Percentiles rank a stretch among this genome's conserved stretches.
These are phyloP conservation scores for Phytopythium montanum DNA, from an alignment of 352 stramenopile species.

Conservation along the genomic window DNA sequence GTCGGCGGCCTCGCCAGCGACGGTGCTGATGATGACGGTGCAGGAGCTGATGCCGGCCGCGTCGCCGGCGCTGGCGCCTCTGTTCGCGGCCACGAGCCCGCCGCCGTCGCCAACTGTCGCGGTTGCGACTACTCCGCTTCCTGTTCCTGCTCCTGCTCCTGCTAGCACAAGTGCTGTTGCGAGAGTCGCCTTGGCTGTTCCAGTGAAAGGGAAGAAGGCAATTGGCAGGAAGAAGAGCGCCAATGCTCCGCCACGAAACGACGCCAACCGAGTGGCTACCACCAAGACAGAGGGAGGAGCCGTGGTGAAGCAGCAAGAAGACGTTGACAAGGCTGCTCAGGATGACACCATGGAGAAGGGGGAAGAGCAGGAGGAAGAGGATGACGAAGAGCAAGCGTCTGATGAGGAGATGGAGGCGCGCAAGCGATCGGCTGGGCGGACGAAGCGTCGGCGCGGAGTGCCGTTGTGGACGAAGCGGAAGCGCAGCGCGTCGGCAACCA, in stretches of 20 bases:
- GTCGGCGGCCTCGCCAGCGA: not conserved
- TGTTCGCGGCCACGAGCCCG: constrained; percentile 2
- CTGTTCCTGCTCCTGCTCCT: not conserved
- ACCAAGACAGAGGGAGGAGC: not conserved
- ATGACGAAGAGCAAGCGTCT: not conserved
- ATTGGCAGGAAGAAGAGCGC: not conserved
- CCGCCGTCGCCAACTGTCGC: not conserved
- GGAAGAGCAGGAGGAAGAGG: not conserved
- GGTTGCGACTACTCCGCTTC: not conserved
- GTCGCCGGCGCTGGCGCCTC: not conserved
- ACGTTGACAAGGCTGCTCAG: not conserved
- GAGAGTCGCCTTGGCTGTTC: not conserved
- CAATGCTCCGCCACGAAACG: not conserved
- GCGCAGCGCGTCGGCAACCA: not conserved
- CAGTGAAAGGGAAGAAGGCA: not conserved
- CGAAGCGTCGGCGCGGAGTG: not conserved
- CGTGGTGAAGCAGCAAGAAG: not conserved
- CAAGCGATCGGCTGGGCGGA: not conserved
- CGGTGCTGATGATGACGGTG: constrained; percentile 5
- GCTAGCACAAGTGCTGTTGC: not conserved
- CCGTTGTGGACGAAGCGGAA: not conserved
- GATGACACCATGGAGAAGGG: not conserved
- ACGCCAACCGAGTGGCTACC: not conserved
- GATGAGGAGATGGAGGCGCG: not conserved
- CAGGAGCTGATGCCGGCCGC: not conserved